Evolutionary conservation across 106 monocot species (phyloP).

Genomic region (Platanthera zijinensis): DNA sequence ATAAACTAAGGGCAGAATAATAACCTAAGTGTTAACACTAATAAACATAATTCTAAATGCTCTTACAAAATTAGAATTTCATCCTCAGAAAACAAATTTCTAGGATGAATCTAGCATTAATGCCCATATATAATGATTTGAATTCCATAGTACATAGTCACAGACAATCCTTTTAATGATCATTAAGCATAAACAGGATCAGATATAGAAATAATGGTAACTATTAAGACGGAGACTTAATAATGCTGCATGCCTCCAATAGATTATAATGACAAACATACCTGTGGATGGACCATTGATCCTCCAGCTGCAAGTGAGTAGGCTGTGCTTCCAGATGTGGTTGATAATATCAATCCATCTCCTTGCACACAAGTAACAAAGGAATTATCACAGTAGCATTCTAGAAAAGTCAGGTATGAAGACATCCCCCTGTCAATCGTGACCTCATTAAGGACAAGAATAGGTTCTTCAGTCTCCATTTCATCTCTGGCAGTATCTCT

Average conservation of each 20-base stretch:
- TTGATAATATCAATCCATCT: slow-evolving; percentile 92
- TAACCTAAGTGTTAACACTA: no score
- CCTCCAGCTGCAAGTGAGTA: slow-evolving; percentile 98
- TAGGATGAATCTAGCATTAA: no score
- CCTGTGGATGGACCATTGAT: slow-evolving; percentile 99
- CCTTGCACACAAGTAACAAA: slow-evolving; percentile 98
- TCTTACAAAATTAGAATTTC: no score
- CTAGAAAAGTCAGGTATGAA: slow-evolving; percentile 88
- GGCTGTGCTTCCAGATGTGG: slow-evolving; percentile 98
- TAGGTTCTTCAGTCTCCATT: slow-evolving; percentile 69
- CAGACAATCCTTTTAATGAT: no score
- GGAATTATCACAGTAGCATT: slow-evolving; percentile 94
- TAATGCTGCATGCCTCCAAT: neutral
- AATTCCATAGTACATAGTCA: no score
- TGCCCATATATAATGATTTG: no score
- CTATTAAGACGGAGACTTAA: neutral
- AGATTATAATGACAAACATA: slow-evolving; percentile 10
- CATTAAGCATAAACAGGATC: neutral
- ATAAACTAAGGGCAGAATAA: no score
- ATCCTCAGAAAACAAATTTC: no score
- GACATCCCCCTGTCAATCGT: slow-evolving; percentile 98
- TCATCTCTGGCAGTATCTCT: slow-evolving; percentile 78
- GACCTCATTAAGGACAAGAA: slow-evolving; percentile 93
- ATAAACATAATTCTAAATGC: no score
- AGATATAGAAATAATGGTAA: neutral